phyloP scores from a whole-genome alignment of 2,329 filamentous ascomycete genomes.

The Exophiala phaeomuriformis region DNA sequence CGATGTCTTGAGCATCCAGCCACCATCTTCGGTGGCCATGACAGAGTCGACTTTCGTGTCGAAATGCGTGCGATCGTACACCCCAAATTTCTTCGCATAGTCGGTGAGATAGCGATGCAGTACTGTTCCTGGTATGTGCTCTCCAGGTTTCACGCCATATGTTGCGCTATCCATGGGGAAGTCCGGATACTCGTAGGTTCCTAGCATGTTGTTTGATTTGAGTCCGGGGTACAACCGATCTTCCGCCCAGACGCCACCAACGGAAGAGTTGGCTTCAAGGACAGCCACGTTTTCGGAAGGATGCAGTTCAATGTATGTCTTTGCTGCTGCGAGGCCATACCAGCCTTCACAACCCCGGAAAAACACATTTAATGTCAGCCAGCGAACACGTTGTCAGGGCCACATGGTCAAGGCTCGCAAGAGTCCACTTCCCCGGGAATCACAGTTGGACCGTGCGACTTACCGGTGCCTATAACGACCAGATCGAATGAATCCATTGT shows the following conservation, averaged over 20 bases:
- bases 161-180: constrained; percentile 58
- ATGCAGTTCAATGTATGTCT: constrained; percentile 54
- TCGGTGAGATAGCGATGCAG: constrained; percentile 52
- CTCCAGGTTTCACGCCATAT: constrained; percentile 43
- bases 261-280: constrained; percentile 49
- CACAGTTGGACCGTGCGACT: constrained; percentile 24
- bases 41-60: constrained; percentile 46
- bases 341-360: constrained; percentile 33
- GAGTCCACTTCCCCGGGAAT: not conserved
- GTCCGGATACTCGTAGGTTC: constrained; percentile 66
- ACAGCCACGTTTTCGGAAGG: constrained; percentile 51
- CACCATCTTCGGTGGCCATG: constrained; percentile 36
- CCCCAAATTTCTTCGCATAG: constrained; percentile 48
- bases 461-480: constrained; percentile 45
- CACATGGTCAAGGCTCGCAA: not conserved
- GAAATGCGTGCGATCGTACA: constrained; percentile 45
- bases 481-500: constrained; percentile 10
- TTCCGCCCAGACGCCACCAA: constrained; percentile 65
- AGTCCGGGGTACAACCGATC: constrained; percentile 60
- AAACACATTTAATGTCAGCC: not conserved
- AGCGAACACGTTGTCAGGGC: not conserved
- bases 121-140: constrained; percentile 54
- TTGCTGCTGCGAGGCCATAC: constrained; percentile 55
- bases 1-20: constrained; percentile 31
- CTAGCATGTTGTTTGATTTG: constrained; percentile 66